A percentile compares a stretch with the other conserved stretches of the same genome.
Evolutionary conservation across 148 eudicot genomes (phyloP).

Genomic region (Limonium bicolor): DNA sequence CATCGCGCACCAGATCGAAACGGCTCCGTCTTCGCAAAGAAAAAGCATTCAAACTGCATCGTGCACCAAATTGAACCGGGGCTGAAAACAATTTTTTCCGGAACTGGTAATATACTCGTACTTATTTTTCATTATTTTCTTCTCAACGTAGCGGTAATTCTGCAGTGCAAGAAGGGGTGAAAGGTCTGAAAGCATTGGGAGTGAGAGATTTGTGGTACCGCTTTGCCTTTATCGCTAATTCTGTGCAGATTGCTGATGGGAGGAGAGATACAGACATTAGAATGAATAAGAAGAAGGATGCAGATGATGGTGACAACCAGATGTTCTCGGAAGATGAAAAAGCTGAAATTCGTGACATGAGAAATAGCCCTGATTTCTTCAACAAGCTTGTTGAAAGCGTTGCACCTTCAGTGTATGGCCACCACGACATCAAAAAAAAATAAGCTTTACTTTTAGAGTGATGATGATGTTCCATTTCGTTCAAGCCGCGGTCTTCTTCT

Average conservation of each 20-base stretch:
- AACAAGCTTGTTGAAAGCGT: conserved; percentile 95
- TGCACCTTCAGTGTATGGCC: conserved; percentile 91
- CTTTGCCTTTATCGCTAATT: conserved; percentile 88
- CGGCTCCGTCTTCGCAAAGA: too few species aligned
- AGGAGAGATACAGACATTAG: conserved; percentile 73
- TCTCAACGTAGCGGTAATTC: conserved; percentile 48
- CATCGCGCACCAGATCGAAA: too few species aligned
- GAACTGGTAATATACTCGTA: too few species aligned
- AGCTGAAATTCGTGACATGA: conserved; percentile 65
- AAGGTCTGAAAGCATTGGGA: conserved; percentile 84
- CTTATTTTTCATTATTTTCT: too few species aligned
- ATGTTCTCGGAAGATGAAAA: conserved; percentile 75
- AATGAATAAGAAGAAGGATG: conserved; percentile 60
- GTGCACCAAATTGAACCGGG: too few species aligned
- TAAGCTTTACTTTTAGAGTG: too few species aligned
- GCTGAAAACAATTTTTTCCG: too few species aligned
- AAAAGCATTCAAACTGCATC: too few species aligned
- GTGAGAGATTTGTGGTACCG: conserved; percentile 92
- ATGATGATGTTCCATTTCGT: too few species aligned
- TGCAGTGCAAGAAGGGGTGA: conserved; percentile 76
- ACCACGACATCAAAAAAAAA: conserved; percentile 96
- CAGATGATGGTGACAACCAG: conserved; percentile 47
- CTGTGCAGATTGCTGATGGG: conserved; percentile 92
- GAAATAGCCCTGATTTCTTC: conserved; percentile 85
- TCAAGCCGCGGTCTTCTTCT: too few species aligned